These are phyloP conservation scores for Lactarius pseudohatsudake DNA, from an alignment of 768 basidiomycete genomes.

Conservation along the genomic window DNA sequence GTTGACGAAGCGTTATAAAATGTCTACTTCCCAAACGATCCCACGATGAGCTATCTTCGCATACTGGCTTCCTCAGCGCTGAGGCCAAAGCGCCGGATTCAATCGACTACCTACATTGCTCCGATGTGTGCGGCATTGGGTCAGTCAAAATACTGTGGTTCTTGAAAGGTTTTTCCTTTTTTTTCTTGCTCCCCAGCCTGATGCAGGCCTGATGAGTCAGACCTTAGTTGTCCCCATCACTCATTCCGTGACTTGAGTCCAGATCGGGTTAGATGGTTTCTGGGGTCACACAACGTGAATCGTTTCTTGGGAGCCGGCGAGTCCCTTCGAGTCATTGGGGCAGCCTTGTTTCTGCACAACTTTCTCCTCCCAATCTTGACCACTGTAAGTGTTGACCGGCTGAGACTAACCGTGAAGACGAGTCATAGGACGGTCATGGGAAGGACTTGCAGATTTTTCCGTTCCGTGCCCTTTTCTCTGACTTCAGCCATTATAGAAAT, in stretches of 20 bases:
- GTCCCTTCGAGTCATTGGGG: not conserved
- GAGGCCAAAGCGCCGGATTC: not conserved
- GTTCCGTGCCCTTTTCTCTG: not conserved
- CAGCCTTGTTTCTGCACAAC: not conserved
- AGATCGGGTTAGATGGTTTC: conserved; percentile 16
- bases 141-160: not conserved
- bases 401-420: not conserved
- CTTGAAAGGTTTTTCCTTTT: not conserved
- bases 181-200: not conserved
- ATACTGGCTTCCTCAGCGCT: not conserved
- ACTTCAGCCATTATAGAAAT: not conserved
- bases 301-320: not conserved
- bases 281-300: not conserved
- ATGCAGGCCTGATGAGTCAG: conserved; percentile 1
- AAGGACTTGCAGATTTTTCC: not conserved
- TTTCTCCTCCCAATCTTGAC: not conserved
- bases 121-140: conserved; percentile 18
- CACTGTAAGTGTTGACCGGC: not conserved
- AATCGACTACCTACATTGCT: not conserved
- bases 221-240: not conserved
- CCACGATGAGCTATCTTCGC: not conserved
- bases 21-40: not conserved
- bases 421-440: not conserved
- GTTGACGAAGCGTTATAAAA: not conserved
- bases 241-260: conserved; percentile 7